A percentile compares a stretch with the other conserved stretches of the same genome.
These are phyloP conservation scores for Xylaria flabelliformis DNA, from an alignment of 495 filamentous ascomycete species.

Conservation along the genomic window DNA sequence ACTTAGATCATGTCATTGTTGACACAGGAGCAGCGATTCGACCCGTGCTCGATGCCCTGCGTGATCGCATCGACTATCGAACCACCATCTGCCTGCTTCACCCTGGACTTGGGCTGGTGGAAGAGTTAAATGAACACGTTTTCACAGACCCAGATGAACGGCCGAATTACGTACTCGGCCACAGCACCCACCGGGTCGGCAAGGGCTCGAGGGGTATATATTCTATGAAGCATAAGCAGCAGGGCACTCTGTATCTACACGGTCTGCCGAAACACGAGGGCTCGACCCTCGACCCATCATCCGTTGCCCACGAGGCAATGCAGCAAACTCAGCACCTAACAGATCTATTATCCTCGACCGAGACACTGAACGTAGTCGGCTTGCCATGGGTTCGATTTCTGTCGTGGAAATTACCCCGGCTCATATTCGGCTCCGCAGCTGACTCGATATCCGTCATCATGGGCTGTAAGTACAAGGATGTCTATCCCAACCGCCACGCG, in stretches of 20 bases:
- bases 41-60: constrained; percentile 62
- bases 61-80: constrained; percentile 68
- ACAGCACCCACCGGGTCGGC: constrained; percentile 69
- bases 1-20: constrained; percentile 79
- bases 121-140: constrained; percentile 69
- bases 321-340: constrained; percentile 40
- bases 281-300: constrained; percentile 17
- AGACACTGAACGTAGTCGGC: constrained; percentile 38
- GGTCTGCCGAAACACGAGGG: constrained; percentile 26
- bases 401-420: constrained; percentile 67
- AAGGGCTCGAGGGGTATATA: neutral
- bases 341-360: constrained; percentile 38
- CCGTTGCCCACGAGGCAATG: constrained; percentile 33
- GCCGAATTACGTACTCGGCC: constrained; percentile 77
- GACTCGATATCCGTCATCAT: constrained; percentile 79
- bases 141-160: constrained; percentile 69
- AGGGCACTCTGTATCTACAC: constrained; percentile 28
- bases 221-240: constrained; percentile 2
- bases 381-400: constrained; percentile 39
- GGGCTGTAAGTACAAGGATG: constrained; percentile 72
- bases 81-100: constrained; percentile 84
- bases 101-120: constrained; percentile 81
- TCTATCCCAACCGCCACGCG: constrained; percentile 67
- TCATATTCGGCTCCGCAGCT: constrained; percentile 76
- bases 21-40: constrained; percentile 64